phyloP scores from a whole-genome alignment of 2,329 filamentous ascomycete genomes.

The Exserohilum rostratum region DNA sequence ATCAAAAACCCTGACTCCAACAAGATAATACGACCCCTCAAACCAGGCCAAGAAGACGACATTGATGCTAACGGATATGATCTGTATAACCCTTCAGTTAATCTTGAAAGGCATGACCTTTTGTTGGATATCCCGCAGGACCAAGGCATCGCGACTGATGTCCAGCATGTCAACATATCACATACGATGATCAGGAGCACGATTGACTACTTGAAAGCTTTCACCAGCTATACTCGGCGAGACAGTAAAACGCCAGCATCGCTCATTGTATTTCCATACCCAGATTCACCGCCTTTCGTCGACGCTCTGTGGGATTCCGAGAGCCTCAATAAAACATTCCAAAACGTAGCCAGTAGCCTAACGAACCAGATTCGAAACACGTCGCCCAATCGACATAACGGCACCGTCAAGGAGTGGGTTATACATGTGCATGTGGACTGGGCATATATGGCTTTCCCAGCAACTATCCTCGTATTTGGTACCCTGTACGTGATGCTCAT shows the following conservation, averaged over 20 bases:
- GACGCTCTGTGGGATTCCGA: too few relatives aligned
- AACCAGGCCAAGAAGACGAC: background rate
- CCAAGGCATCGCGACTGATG: background rate
- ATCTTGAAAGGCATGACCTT: background rate
- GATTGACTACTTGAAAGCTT: background rate
- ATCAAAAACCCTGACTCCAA: constrained; percentile 9
- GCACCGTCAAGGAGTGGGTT: too few relatives aligned
- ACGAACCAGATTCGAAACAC: too few relatives aligned
- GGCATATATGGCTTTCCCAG: background rate
- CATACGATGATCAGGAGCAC: constrained; percentile 3
- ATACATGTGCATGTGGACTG: too few relatives aligned
- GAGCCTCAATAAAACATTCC: too few relatives aligned
- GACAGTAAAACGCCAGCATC: too few relatives aligned
- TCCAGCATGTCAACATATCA: background rate
- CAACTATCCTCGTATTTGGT: background rate
- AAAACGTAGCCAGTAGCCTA: too few relatives aligned
- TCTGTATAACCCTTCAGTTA: background rate
- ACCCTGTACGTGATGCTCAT: background rate
- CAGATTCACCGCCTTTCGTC: too few relatives aligned
- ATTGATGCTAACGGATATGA: background rate
- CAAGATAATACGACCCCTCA: background rate
- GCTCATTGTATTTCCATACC: too few relatives aligned
- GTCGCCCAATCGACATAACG: too few relatives aligned
- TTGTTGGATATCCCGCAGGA: background rate
- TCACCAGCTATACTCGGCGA: constrained; percentile 10